Evolutionary conservation across 257 asterid genomes (phyloP).

Genomic region (Linaria vulgaris): DNA sequence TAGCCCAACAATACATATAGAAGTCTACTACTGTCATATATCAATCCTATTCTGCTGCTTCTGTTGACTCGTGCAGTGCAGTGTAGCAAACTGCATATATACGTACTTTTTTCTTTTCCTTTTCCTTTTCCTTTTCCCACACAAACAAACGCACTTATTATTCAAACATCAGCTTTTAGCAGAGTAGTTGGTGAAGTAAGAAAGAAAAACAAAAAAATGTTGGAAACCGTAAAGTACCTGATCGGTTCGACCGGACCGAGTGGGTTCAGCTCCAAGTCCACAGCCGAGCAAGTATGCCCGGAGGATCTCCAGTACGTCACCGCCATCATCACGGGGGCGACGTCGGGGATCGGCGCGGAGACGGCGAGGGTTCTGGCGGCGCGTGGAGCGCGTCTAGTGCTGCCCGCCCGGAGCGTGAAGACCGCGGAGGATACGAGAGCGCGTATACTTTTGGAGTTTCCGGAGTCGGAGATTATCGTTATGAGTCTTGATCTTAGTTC

Average conservation of each 20-base stretch:
- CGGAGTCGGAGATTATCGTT: conserved; percentile 59
- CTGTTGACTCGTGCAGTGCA: conserved; percentile 29
- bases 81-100: conserved; percentile 17
- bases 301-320: conserved; percentile 56
- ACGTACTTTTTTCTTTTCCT: conserved; percentile 24
- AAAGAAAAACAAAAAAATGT: conserved; percentile 34
- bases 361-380: conserved; percentile 84
- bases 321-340: conserved; percentile 94
- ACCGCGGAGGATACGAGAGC: conserved; percentile 77
- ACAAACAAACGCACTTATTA: too few relatives aligned
- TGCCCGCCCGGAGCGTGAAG: conserved; percentile 76
- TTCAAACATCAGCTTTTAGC: too few relatives aligned
- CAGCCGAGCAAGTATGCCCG: conserved; percentile 66
- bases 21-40: conserved; percentile 24
- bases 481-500: conserved; percentile 91
- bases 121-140: too few relatives aligned
- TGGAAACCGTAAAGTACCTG: conserved; percentile 71
- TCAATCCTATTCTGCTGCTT: conserved; percentile 23
- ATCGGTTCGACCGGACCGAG: conserved; percentile 78
- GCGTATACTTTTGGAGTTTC: conserved; percentile 65
- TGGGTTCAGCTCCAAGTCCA: conserved; percentile 78
- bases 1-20: too few relatives aligned
- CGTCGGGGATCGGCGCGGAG: conserved; percentile 96
- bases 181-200: not conserved
- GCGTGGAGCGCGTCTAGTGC: conserved; percentile 78